Conservation (phyloP, 495 filamentous ascomycete genomes). For the Penicillium robsamsonii region DNA sequence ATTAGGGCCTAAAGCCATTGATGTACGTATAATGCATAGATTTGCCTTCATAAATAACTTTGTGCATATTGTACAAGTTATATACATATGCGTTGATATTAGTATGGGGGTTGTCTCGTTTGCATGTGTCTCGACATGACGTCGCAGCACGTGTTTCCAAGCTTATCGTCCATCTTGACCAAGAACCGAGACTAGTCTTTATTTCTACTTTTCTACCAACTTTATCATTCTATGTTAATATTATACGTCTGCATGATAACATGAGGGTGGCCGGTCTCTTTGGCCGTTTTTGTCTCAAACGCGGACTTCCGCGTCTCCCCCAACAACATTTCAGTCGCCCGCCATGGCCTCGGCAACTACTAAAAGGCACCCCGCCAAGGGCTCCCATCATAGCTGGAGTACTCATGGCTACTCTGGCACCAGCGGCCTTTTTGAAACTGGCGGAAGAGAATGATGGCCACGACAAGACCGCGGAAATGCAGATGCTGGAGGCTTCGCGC, state of each 20-base stretch:
- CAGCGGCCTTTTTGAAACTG: slow-evolving; percentile 69
- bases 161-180: slow-evolving; percentile 1
- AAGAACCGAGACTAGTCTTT: background rate
- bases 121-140: background rate
- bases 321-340: slow-evolving; percentile 16
- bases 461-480: slow-evolving; percentile 71
- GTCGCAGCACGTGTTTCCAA: slow-evolving; percentile 12
- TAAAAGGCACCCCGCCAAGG: slow-evolving; percentile 29
- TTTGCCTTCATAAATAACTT: background rate
- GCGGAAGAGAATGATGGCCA: slow-evolving; percentile 61
- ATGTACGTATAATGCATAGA: background rate
- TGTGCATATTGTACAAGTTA: background rate
- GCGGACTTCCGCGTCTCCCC: slow-evolving; percentile 24
- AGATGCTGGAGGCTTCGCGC: slow-evolving; percentile 80
- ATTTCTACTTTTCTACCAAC: background rate
- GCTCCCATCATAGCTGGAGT: slow-evolving; percentile 34
- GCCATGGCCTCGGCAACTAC: slow-evolving; percentile 29
- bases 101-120: background rate
- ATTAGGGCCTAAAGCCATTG: background rate
- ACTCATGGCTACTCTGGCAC: slow-evolving; percentile 54
- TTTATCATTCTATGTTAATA: slow-evolving; percentile 8
- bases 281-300: slow-evolving; percentile 54
- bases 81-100: background rate
- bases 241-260: slow-evolving; percentile 24
- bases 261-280: slow-evolving; percentile 57